phyloP scores from a whole-genome alignment of 1,284 basidiomycete genomes.

The Ganoderma resinaceum region DNA sequence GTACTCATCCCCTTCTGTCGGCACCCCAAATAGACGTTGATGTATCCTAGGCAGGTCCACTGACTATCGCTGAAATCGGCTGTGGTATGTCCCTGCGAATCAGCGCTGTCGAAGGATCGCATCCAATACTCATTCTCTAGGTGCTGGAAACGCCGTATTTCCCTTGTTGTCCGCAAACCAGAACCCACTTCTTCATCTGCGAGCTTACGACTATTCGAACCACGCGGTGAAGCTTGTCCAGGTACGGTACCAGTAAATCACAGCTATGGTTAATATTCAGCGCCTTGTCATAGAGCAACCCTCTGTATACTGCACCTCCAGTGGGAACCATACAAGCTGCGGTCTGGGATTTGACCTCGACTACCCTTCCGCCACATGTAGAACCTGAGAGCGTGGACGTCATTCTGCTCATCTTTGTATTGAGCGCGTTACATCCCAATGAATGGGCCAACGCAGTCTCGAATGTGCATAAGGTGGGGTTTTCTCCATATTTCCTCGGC shows the following conservation, averaged over 20 bases:
- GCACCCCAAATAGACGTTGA: constrained; percentile 7
- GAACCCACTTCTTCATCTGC: constrained; percentile 78
- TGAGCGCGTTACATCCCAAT: constrained; percentile 92
- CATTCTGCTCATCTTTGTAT: constrained; percentile 92
- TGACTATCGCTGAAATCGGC: constrained; percentile 83
- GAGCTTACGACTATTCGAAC: constrained; percentile 91
- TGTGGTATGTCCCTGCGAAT: constrained; percentile 64
- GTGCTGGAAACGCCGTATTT: constrained; percentile 94
- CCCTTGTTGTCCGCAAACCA: constrained; percentile 85
- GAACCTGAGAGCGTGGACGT: constrained; percentile 81
- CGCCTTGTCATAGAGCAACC: constrained; percentile 55
- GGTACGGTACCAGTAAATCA: constrained; percentile 45
- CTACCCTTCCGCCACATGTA: constrained; percentile 69
- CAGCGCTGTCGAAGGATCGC: constrained; percentile 15
- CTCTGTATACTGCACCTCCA: constrained; percentile 74
- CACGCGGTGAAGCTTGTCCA: constrained; percentile 94
- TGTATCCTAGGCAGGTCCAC: constrained; percentile 70
- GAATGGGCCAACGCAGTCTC: constrained; percentile 90
- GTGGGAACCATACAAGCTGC: constrained; percentile 79
- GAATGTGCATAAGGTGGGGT: constrained; percentile 81
- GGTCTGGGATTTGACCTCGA: constrained; percentile 91
- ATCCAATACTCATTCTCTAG: constrained; percentile 43
- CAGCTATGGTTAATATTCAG: neutral
- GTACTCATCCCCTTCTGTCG: constrained; percentile 45
- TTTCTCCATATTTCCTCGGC: neutral